phyloP scores from a whole-genome alignment of 2,329 filamentous ascomycete genomes.

The Cladophialophora psammophila region DNA sequence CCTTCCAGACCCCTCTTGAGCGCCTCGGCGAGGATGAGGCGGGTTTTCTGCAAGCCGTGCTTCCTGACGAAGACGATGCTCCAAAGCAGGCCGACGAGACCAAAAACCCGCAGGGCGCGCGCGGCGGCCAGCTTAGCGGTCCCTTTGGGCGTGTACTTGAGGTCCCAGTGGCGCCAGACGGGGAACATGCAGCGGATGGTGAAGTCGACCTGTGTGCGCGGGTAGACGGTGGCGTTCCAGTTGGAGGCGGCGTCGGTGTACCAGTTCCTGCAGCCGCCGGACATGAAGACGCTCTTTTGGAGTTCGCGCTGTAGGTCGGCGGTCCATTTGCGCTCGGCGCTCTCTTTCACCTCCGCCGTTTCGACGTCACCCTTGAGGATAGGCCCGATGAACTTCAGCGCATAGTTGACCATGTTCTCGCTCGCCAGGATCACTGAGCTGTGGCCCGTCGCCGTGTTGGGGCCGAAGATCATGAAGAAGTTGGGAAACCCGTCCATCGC shows the following conservation, averaged over 20 bases:
- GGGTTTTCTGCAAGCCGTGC: slow-evolving; percentile 23
- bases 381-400: slow-evolving; percentile 64
- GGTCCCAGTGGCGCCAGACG: slow-evolving; percentile 62
- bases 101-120: slow-evolving; percentile 36
- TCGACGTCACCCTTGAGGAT: slow-evolving; percentile 56
- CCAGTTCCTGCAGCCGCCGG: slow-evolving; percentile 58
- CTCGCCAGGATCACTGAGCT: slow-evolving; percentile 65
- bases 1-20: slow-evolving; percentile 17
- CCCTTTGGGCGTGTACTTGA: slow-evolving; percentile 60
- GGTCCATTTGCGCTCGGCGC: slow-evolving; percentile 58
- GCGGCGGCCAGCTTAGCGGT: slow-evolving; percentile 44
- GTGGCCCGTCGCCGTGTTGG: slow-evolving; percentile 68
- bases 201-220: slow-evolving; percentile 61
- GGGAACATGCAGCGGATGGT: slow-evolving; percentile 60
- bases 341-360: slow-evolving; percentile 56
- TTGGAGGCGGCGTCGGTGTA: slow-evolving; percentile 54
- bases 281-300: slow-evolving; percentile 57
- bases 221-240: slow-evolving; percentile 61
- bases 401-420: slow-evolving; percentile 69
- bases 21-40: slow-evolving; percentile 10
- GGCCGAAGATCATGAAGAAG: slow-evolving; percentile 69
- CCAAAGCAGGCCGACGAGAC: slow-evolving; percentile 22
- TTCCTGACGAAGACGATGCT: slow-evolving; percentile 20
- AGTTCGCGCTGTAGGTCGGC: slow-evolving; percentile 56
- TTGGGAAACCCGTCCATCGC: slow-evolving; percentile 69